Percentiles rank a stretch among this genome's conserved stretches.
Conservation (phyloP, 2,329 filamentous ascomycete species). For the Pseudogymnoascus sp. region DNA sequence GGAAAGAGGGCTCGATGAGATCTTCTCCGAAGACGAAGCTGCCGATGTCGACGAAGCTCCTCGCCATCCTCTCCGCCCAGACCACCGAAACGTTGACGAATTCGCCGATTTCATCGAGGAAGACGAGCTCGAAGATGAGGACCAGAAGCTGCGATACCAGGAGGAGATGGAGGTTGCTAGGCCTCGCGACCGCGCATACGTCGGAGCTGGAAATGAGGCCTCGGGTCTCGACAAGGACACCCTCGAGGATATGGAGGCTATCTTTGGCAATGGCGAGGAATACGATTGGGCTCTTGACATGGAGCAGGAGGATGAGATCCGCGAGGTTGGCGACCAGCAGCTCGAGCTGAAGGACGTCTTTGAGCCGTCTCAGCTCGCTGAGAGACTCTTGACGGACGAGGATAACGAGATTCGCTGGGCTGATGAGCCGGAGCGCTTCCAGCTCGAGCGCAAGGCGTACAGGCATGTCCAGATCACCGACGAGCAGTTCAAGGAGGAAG, state of each 20-base stretch:
- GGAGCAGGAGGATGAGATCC: conserved; percentile 78
- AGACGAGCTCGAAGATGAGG: conserved; percentile 82
- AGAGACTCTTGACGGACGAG: conserved; percentile 91
- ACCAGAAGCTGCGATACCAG: conserved; percentile 63
- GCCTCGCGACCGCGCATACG: conserved; percentile 61
- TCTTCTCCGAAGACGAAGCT: conserved; percentile 93
- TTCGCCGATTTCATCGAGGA: conserved; percentile 97
- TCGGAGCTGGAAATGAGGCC: conserved; percentile 64
- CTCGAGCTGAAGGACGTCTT: conserved; percentile 97
- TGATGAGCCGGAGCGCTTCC: conserved; percentile 90
- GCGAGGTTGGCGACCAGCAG: conserved; percentile 69
- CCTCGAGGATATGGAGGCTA: conserved; percentile 90
- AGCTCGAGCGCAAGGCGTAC: conserved; percentile 84
- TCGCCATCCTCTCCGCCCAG: conserved; percentile 30
- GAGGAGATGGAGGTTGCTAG: conserved; percentile 87
- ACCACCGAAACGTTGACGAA: conserved; percentile 62
- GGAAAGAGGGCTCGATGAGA: conserved; percentile 73
- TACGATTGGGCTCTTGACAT: conserved; percentile 90
- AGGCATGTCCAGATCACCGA: conserved; percentile 71
- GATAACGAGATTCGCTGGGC: conserved; percentile 84
- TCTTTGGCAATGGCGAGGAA: conserved; percentile 91
- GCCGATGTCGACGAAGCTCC: conserved; percentile 44
- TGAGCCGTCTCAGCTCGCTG: conserved; percentile 87
- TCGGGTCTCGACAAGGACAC: conserved; percentile 85
- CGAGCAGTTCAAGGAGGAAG: conserved; percentile 84